Evolutionary conservation across 2,329 filamentous ascomycete genomes (phyloP), one percentile per base, ranked within the genome.

Genomic region (Beauveria medogensis): DNA sequence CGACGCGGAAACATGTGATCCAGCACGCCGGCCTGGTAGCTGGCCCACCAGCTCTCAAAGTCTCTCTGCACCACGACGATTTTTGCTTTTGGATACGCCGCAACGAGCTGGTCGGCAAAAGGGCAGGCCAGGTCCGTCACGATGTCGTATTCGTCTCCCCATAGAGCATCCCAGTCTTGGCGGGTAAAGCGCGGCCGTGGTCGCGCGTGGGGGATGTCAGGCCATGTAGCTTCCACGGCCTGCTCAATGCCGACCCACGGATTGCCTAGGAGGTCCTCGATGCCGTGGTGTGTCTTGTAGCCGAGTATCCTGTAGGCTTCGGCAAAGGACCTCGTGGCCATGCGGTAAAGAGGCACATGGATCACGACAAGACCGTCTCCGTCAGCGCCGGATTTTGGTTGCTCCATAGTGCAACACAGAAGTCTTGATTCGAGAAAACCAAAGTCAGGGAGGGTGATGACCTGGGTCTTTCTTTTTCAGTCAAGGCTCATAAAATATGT

Each of bases 71-170:
- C 63, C 0, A 72, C 65, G 16, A 72, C 64, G 9, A 71, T 65
- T 26, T 70, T 70, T 1, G 70, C 69, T 0, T 71, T 66, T 0
- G 70, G 70, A 8, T 72, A 73, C 0, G 67, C 67, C 3, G 57
- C 59, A 18, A 71, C 67, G 1, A 73, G 55, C n/a, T 67, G 64
- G 16, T 65, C 57, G 0, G 68, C 65, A 7, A 65, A 70, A 22
- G 66, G 62, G 14, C 64, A 63, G 0, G 65, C 65, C 6, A 71
- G 18, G 44, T 73, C 70, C 0, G 70, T 70, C 0, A 68, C 59
- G 1, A 67, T 68, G 26, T 71, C 67, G 56, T 65, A 69, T 1
- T 62, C 37, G 1, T 26, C 2, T 14, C 67, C 68, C 22, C 69
- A 69, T 0, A 71, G 54, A 2, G 64, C 57, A 2, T 71, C 66